A percentile compares a stretch with the other conserved stretches of the same genome.
Conservation (phyloP, 1,284 basidiomycete species). For the Ganoderma lucidum region DNA sequence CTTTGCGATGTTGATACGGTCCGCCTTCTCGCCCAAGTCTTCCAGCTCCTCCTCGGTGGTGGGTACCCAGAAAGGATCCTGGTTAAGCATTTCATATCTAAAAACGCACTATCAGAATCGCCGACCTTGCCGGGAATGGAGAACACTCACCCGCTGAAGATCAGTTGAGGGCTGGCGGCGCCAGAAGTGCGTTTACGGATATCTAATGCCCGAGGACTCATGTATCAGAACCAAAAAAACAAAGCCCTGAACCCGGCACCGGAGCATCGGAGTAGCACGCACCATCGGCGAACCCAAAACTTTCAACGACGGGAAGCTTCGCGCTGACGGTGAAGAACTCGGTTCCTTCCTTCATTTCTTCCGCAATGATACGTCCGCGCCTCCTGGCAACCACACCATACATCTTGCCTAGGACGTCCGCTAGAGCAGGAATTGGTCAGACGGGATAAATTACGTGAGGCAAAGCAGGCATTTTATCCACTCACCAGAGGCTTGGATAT, state of each 20-base stretch:
- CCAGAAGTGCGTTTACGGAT: constrained; percentile 97
- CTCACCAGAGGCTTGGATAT: constrained; percentile 97
- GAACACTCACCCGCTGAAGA: constrained; percentile 86
- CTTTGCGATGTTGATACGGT: constrained; percentile 94
- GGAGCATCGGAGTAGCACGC: constrained; percentile 25
- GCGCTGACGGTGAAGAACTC: constrained; percentile 94
- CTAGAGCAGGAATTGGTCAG: constrained; percentile 49
- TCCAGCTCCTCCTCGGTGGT: constrained; percentile 98
- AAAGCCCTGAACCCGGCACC: background rate
- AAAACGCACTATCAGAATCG: constrained; percentile 10
- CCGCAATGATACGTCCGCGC: constrained; percentile 91
- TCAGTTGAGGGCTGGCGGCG: constrained; percentile 95
- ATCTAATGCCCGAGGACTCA: constrained; percentile 56
- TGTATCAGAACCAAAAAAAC: background rate
- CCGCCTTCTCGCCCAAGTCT: constrained; percentile 96
- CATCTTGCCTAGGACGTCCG: constrained; percentile 97
- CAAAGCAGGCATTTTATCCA: constrained; percentile 24
- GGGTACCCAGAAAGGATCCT: constrained; percentile 99
- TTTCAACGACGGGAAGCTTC: constrained; percentile 95
- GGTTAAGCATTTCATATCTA: constrained; percentile 88
- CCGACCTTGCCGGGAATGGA: background rate
- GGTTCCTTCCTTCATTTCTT: constrained; percentile 99
- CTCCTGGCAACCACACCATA: constrained; percentile 95
- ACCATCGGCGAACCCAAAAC: constrained; percentile 98
- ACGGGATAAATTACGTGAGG: background rate